A percentile compares a stretch with the other conserved stretches of the same genome.
Evolutionary conservation across 169 alveolate genomes (phyloP).

Genomic region (Hepatocystis sp.): DNA sequence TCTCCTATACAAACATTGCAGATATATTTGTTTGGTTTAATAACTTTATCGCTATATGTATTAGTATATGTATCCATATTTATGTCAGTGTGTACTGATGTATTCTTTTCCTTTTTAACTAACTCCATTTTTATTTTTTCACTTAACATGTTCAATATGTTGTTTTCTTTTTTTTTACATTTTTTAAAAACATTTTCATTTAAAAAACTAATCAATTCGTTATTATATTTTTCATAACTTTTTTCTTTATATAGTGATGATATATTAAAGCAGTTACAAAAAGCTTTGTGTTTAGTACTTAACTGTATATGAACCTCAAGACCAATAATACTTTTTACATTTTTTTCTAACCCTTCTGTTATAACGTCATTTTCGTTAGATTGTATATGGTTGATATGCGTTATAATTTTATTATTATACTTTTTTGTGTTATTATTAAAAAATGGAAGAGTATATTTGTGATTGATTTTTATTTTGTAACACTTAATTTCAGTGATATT

Average conservation of each 20-base stretch:
- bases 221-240: slow-evolving; percentile 54
- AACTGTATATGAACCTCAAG: slow-evolving; percentile 84
- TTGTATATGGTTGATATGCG: slow-evolving; percentile 1
- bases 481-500: slow-evolving; percentile 7
- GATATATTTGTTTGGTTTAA: slow-evolving; percentile 72
- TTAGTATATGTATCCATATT: too few relatives aligned
- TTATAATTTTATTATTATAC: background rate
- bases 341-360: slow-evolving; percentile 24
- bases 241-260: slow-evolving; percentile 51
- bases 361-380: background rate
- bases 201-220: slow-evolving; percentile 29
- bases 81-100: too few relatives aligned
- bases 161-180: background rate
- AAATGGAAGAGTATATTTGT: background rate
- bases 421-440: background rate
- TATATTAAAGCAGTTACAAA: slow-evolving; percentile 79
- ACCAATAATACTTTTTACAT: slow-evolving; percentile 76
- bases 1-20: slow-evolving; percentile 85
- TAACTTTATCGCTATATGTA: background rate
- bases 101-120: background rate
- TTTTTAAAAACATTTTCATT: slow-evolving; percentile 45
- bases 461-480: slow-evolving; percentile 6
- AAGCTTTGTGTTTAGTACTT: slow-evolving; percentile 79
- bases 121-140: background rate
- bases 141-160: background rate